A percentile compares a stretch with the other conserved stretches of the same genome.
These are phyloP conservation scores for Telfairia occidentalis DNA, from an alignment of 331 rosid species.

Conservation along the genomic window DNA sequence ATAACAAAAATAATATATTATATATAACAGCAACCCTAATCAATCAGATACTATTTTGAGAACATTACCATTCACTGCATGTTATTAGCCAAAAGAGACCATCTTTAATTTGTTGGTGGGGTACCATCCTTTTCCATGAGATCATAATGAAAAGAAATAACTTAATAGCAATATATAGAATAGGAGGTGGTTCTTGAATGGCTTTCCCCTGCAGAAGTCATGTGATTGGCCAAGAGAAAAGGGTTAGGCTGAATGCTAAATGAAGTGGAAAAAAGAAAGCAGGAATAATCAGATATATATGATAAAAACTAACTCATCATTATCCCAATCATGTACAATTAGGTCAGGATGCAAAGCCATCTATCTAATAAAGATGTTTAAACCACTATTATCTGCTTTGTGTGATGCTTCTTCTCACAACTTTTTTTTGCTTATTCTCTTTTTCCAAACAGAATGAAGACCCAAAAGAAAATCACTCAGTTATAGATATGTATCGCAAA, in stretches of 20 bases:
- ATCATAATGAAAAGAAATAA: not conserved
- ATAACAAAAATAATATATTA: not conserved
- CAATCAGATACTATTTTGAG: not conserved
- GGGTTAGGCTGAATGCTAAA: not conserved
- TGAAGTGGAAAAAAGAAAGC: not conserved
- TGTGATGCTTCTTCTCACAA: conserved; percentile 1
- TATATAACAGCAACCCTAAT: not conserved
- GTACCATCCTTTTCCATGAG: not conserved
- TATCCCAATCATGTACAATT: conserved; percentile 8
- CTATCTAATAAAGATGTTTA: not conserved
- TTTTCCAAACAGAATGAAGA: not conserved
- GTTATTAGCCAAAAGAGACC: not conserved
- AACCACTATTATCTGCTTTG: conserved; percentile 1
- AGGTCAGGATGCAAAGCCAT: not conserved
- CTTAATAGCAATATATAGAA: not conserved
- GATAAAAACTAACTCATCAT: not conserved
- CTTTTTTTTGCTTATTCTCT: not conserved
- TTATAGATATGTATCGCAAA: not conserved
- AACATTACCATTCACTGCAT: not conserved
- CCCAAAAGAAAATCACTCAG: not conserved
- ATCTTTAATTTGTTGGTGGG: conserved; percentile 5
- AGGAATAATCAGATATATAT: not conserved
- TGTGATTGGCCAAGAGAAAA: not conserved
- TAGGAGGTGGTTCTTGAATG: not conserved
- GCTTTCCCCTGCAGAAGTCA: not conserved